Evolutionary conservation across 495 filamentous ascomycete species (phyloP).

Genomic region (Hypoxylon perforatum): DNA sequence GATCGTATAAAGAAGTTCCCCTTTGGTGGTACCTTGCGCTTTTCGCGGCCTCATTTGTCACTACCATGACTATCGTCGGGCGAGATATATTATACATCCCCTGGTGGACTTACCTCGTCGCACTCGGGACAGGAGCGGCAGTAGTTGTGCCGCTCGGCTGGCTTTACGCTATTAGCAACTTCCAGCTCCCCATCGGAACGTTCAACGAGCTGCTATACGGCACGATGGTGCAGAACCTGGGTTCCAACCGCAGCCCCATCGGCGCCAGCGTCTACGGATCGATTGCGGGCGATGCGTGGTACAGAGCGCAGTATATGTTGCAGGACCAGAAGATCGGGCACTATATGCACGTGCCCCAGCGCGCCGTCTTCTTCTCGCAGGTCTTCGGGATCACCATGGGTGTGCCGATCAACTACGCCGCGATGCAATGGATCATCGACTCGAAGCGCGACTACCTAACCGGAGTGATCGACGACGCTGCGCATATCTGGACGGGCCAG

Average conservation of each 20-base stretch:
- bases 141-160: conserved; percentile 65
- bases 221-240: conserved; percentile 64
- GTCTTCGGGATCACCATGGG: conserved; percentile 64
- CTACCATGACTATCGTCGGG: conserved; percentile 58
- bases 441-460: conserved; percentile 65
- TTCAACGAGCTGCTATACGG: conserved; percentile 69
- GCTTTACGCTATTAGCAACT: conserved; percentile 68
- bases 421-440: conserved; percentile 58
- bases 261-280: conserved; percentile 64
- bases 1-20: conserved; percentile 65
- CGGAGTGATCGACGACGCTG: conserved; percentile 60
- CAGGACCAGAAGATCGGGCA: conserved; percentile 61
- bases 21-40: conserved; percentile 64
- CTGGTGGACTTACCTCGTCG: conserved; percentile 67
- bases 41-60: conserved; percentile 59
- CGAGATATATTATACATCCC: conserved; percentile 65
- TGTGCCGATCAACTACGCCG: conserved; percentile 59
- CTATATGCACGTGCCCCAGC: conserved; percentile 69
- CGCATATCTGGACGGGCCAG: conserved; percentile 69
- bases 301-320: conserved; percentile 68
- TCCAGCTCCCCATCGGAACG: conserved; percentile 62
- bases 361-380: conserved; percentile 68
- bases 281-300: conserved; percentile 63
- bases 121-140: conserved; percentile 59
- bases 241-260: conserved; percentile 59